These are phyloP conservation scores for Warburgia ugandensis DNA, from an alignment of 164 flowering plant species.

Conservation along the genomic window DNA sequence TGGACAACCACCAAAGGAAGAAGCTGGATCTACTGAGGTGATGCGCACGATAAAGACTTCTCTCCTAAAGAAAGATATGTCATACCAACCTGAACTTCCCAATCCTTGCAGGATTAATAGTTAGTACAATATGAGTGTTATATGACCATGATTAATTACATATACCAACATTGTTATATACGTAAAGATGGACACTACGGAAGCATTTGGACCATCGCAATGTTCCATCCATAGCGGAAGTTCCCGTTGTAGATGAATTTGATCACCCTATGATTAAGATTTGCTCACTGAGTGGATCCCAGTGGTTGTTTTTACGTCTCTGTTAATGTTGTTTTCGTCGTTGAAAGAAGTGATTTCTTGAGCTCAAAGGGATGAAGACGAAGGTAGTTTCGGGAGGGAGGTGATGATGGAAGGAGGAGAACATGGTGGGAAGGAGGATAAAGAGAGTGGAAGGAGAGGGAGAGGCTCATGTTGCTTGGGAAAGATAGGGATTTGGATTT, in stretches of 20 bases:
- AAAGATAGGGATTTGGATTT: not conserved
- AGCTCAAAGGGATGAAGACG: not conserved
- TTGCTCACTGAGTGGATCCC: not conserved
- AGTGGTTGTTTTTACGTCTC: not conserved
- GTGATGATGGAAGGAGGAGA: not conserved
- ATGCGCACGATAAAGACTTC: conserved; percentile 1
- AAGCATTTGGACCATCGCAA: too few species aligned
- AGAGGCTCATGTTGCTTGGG: not conserved
- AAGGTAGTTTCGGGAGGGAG: not conserved
- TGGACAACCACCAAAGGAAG: not conserved
- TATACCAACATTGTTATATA: too few species aligned
- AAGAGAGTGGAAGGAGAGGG: not conserved
- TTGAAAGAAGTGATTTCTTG: not conserved
- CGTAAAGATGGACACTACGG: too few species aligned
- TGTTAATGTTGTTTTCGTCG: not conserved
- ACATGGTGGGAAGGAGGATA: not conserved
- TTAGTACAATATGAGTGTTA: too few species aligned
- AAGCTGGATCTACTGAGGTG: too few species aligned
- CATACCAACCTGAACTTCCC: too few species aligned
- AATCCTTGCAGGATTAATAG: too few species aligned
- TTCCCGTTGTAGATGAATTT: too few species aligned
- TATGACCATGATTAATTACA: too few species aligned
- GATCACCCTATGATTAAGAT: too few species aligned
- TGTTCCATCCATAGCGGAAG: too few species aligned
- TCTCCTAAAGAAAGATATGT: not conserved